Base-by-base conservation (phyloP, 2,329 filamentous ascomycete genomes). In the Cladosporium austrohemisphaericum region DNA sequence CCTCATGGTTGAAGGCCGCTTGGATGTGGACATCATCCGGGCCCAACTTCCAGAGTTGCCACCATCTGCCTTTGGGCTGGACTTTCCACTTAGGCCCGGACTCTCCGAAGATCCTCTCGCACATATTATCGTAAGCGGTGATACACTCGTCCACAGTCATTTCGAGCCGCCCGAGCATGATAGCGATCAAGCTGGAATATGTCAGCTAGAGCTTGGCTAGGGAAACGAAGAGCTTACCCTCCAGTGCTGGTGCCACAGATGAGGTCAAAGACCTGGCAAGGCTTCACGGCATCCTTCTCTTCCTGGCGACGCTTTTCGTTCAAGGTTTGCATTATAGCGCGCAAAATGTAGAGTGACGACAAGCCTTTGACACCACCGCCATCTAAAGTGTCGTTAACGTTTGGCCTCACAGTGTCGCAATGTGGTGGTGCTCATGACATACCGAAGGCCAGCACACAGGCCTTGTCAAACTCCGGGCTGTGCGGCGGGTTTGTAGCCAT, bases 161-260 rank as follows among this genome's bases (percentile, higher is more conserved):
- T 4, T 73, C 71, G 36, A 76, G 61, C 14, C 74, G 64, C 0
- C 71, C 73, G 2, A 76, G 68, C 65, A 76, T 74, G 1, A 73
- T 74, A 1, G 74, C 71, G 49, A 76, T 76, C 28, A 76, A 60
- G 13, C 56, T 58, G 32, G 10, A 1, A 41, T 11, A 38, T 16
- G 38, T 38, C 8, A 4, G 28, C 14, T 23, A 47, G 16, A 10
- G 3, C 19, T 23, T 31, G 14, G n/a, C 28, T 22, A 20, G 6
- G 25, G 26, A 26, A 18, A 35, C 14, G 7, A 18, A 13, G 14
- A 14, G 54, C 61, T 33, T 45, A 70, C 68, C 75, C 75, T 10
- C 75, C 74, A 0, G 73, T 77, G 35, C 69, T 73, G 5, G 74
- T 77, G 19, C 75, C 75, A 46, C 74, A 76, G 65, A 77, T 76